Percentiles rank a stretch among this genome's conserved stretches.
Evolutionary conservation across 768 basidiomycete genomes (phyloP).

Genomic region (Coprinopsis sp.): DNA sequence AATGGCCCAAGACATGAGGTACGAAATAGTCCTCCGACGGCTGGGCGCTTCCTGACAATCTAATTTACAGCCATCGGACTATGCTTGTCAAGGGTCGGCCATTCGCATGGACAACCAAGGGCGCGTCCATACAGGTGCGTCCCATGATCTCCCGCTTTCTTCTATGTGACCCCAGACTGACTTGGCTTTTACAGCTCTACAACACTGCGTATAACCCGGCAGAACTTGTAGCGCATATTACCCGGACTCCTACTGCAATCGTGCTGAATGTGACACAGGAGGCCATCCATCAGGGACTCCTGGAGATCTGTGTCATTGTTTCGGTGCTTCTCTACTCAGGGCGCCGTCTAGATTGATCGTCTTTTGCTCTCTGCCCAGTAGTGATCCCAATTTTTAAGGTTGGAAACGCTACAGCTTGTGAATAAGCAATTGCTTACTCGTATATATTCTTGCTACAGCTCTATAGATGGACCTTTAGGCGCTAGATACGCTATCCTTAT

Average conservation of each 20-base stretch:
- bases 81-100: constrained; percentile 8
- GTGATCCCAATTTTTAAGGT: neutral
- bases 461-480: too few relatives aligned
- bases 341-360: constrained; percentile 4
- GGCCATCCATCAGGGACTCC: constrained; percentile 5
- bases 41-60: neutral
- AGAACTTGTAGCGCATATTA: constrained; percentile 3
- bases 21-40: neutral
- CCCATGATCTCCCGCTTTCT: neutral
- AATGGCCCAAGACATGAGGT: constrained; percentile 6
- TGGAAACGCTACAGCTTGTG: neutral
- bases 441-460: too few relatives aligned
- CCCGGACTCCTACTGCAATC: neutral
- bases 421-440: too few relatives aligned
- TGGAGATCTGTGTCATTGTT: constrained; percentile 6
- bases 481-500: too few relatives aligned
- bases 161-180: too few relatives aligned
- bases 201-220: constrained; percentile 10
- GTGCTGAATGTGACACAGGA: constrained; percentile 5
- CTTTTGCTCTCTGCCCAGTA: neutral
- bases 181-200: constrained; percentile 9
- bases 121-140: constrained; percentile 4
- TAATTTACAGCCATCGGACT: constrained; percentile 2
- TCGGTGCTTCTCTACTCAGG: constrained; percentile 8
- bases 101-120: constrained; percentile 5